Evolutionary conservation across 352 stramenopile species (phyloP), one percentile per base, ranked within the genome.

Genomic region (Phytophthora pistaciae): DNA sequence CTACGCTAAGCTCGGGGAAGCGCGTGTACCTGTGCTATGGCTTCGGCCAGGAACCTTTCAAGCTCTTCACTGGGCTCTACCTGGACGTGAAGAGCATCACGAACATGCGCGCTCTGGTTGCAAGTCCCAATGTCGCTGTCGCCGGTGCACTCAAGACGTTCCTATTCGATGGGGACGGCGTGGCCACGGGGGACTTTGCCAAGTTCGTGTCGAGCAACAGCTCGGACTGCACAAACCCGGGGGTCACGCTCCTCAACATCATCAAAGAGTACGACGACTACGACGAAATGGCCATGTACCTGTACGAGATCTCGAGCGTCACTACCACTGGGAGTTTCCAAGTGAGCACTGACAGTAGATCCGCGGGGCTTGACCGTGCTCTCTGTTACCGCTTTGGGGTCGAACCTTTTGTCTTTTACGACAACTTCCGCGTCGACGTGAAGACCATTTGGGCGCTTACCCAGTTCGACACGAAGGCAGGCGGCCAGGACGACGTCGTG

Each of bases 201-300:
- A 93, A 93, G 53, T 91, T 93, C 70, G 83, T 92, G 11, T 46
- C 79, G 1, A 62, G 46, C 8, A 54, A 33, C 10, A 71, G 21
- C 25, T 55, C 44, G 5, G 79, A 83, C 46, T 93, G 85, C 53
- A 72, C 71, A 5, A 44, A 33, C 1, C 74, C 75, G 0, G 85
- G 85, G 0, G 72, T 90, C 36, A 69, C 73, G 10, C 68, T 91
- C 2, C 38, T 72, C 7, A 91, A 91, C 27, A 77, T 91, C 27
- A 79, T 86, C 23, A 90, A 89, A 38, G 82, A 91, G 42, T 93
- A 88, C 44, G 85, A 93, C 29, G 77, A 91, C 29, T 78, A 75
- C 13, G 42, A 63, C 5, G 82, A 91, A 38, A 91, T 91, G 82
- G 80, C 83, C 3, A 85, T 91, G 67, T 91, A 87, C 62, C n/a